Evolutionary conservation across 2,329 filamentous ascomycete genomes (phyloP).

Genomic region (Chaetomium strumarium): DNA sequence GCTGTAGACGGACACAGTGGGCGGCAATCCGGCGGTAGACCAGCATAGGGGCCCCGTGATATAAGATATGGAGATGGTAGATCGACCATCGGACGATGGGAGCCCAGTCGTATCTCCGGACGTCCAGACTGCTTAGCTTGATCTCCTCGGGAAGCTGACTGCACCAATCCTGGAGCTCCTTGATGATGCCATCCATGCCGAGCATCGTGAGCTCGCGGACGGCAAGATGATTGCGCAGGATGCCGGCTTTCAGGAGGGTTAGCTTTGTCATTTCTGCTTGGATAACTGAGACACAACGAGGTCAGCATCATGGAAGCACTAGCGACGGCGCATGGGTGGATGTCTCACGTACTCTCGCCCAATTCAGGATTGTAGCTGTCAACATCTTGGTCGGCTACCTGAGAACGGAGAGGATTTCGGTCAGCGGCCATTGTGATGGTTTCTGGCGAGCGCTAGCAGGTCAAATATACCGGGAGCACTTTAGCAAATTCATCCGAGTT

Average conservation of each 20-base stretch:
- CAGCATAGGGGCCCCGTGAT: conserved; percentile 30
- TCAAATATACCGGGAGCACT: conserved; percentile 17
- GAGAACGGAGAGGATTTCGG: background rate
- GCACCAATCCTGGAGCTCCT: conserved; percentile 29
- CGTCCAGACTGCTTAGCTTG: conserved; percentile 20
- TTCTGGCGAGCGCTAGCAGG: no score
- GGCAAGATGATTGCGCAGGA: conserved; percentile 28
- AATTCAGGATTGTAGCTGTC: conserved; percentile 21
- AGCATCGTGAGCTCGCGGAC: conserved; percentile 25
- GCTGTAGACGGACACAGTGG: conserved; percentile 20
- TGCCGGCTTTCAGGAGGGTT: conserved; percentile 27
- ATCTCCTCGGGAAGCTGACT: conserved; percentile 24
- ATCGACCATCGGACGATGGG: conserved; percentile 22
- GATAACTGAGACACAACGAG: conserved; percentile 19
- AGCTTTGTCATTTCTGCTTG: conserved; percentile 29
- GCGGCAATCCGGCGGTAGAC: conserved; percentile 29
- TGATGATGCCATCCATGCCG: conserved; percentile 26
- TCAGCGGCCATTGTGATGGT: background rate
- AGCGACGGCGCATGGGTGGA: background rate
- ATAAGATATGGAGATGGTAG: conserved; percentile 30
- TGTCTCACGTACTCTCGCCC: conserved; percentile 22
- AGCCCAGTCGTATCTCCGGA: conserved; percentile 9
- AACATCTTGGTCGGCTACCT: conserved; percentile 24
- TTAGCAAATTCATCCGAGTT: conserved; percentile 21
- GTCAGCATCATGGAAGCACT: background rate